Base-by-base conservation (phyloP, 805 yeast genomes). In the Yarrowia sp. region DNA sequence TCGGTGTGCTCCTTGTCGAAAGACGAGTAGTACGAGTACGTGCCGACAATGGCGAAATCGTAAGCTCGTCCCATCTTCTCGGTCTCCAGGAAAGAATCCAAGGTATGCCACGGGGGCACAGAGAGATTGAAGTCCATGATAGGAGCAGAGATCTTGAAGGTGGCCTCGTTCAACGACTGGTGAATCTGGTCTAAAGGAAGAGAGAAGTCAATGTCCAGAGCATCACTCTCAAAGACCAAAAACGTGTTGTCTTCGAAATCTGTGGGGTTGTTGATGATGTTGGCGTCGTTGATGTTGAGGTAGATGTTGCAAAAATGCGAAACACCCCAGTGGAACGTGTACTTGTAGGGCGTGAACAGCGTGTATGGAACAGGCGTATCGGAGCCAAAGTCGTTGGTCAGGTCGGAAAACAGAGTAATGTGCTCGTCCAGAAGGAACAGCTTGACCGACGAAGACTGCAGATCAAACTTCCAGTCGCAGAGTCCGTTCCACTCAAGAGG, bases 101-200 rank as follows among this genome's bases (percentile, higher is more conserved):
- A 76, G 0, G 98, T 92, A 69, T 90, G 96, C 97, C 98, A 94
- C 0, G 93, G 87, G 0, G 99, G 98, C 0, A 94, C 83, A 63
- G 85, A 87, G 2, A 92, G 71, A 0, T 81, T 75, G 49, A 94
- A 68, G 51, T 85, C 81, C 66, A 90, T 82, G 51, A 74, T 74
- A 0, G 88, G 83, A 0, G 96, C 68, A 10, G 42, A 21, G 7
- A 73, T 18, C 2, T 31, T 16, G 25, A 69, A 66, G 1, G 62
- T 51, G 25, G 73, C 65, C 1, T 64, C 55, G n/a, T 68, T 69
- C 18, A 62, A 55, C 4, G 69, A 65, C 9, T 72, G 68, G 4
- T 67, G 64, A 14, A 77, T 70, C 44, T 71, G 73, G 13, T 79
- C 79, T 65, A 84, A 68, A 0, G 98, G 97, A 1, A 90, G 76